phyloP scores from a whole-genome alignment of 306 rosid species.

The Vigna radiata region DNA sequence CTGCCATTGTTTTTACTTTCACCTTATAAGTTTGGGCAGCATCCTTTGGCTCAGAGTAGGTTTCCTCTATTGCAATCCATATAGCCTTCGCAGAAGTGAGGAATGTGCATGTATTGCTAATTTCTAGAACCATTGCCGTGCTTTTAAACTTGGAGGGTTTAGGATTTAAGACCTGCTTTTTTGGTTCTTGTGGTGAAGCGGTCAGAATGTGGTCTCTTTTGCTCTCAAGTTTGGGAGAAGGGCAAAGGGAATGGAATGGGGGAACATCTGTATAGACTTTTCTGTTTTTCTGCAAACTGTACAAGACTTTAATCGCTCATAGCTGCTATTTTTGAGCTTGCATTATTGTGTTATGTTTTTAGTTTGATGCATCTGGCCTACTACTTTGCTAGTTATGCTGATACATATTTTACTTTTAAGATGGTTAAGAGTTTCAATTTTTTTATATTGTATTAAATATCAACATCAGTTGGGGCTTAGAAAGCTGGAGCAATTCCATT shows the following conservation, averaged over 20 bases:
- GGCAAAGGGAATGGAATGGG: not conserved
- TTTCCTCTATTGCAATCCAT: too few relatives aligned
- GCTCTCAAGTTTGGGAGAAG: slow-evolving; percentile 21
- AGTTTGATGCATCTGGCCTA: slow-evolving; percentile 5
- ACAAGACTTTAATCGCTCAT: not conserved
- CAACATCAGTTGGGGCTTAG: not conserved
- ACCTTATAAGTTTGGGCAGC: too few relatives aligned
- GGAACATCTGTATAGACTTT: not conserved
- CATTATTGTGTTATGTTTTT: not conserved
- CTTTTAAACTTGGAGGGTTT: slow-evolving; percentile 5
- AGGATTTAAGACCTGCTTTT: slow-evolving; percentile 1
- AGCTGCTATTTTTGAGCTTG: not conserved
- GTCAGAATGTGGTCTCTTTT: not conserved
- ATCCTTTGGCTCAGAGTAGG: too few relatives aligned
- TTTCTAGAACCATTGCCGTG: not conserved
- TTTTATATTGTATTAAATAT: slow-evolving; percentile 19
- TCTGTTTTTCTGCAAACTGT: too few relatives aligned
- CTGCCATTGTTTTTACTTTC: too few relatives aligned
- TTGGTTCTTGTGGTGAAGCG: not conserved
- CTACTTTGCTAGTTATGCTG: not conserved
- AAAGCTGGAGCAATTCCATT: slow-evolving; percentile 16
- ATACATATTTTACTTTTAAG: not conserved
- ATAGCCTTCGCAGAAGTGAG: too few relatives aligned
- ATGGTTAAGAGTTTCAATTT: not conserved
- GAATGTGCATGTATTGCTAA: too few relatives aligned